A percentile compares a stretch with the other conserved stretches of the same genome.
phyloP scores from a whole-genome alignment of 176 grass and related monocot genomes.

The Guadua angustifolia region DNA sequence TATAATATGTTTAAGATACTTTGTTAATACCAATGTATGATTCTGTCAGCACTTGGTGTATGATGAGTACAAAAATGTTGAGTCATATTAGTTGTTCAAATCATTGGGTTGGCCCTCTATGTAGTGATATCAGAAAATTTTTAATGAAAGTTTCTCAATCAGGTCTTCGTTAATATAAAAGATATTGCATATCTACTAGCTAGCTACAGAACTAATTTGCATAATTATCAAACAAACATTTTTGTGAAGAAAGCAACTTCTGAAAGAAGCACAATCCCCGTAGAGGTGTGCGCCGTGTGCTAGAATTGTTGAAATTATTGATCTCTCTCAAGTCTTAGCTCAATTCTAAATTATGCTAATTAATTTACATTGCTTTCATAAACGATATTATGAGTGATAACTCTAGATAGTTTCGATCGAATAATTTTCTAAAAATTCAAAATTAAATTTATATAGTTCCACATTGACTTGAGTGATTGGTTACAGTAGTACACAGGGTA shows the following conservation, averaged over 20 bases:
- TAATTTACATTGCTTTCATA: background rate
- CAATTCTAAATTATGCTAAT: background rate
- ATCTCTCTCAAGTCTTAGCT: background rate
- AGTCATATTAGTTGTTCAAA: background rate
- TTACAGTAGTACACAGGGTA: background rate
- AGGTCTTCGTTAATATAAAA: conserved; percentile 42
- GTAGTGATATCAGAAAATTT: background rate
- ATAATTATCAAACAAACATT: background rate
- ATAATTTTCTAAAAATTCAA: background rate
- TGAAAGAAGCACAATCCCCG: background rate
- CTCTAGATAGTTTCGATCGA: background rate
- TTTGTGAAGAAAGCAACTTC: conserved; percentile 18
- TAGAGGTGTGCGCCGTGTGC: background rate
- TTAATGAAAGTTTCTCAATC: conserved; percentile 24
- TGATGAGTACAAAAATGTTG: conserved; percentile 25
- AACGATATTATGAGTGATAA: background rate
- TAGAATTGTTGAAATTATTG: background rate
- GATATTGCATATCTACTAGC: conserved; percentile 10
- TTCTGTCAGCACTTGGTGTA: conserved; percentile 33
- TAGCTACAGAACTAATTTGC: background rate
- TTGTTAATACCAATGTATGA: conserved; percentile 15
- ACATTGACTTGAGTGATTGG: background rate
- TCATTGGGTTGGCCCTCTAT: background rate
- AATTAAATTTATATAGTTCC: background rate
- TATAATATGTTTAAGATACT: conserved; percentile 12